Base-by-base conservation (phyloP, 805 yeast genomes). In the Ogataea parapolymorpha region DNA sequence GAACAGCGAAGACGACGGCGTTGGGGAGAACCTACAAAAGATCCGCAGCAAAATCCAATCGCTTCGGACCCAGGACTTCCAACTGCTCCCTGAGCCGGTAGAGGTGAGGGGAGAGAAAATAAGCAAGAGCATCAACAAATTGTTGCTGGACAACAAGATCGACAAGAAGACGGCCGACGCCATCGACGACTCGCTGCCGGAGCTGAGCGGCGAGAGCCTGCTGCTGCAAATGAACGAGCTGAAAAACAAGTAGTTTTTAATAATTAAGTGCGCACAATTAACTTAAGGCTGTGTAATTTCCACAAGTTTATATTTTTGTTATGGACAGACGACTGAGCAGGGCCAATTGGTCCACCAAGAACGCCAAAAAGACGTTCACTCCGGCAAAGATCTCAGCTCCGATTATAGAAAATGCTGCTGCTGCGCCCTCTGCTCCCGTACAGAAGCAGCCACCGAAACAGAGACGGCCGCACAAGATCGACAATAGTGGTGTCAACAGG, bases 321-420 rank as follows among this genome's bases (percentile, higher is more conserved):
- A 46, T 49, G 42, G 50, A 52, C 16, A 48, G 53, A 43, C 38
- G 56, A 26, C 28, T 45, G 13, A 55, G 59, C 35, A 48, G 55
- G 40, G 60, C 58, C 48, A 54, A 51, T 46, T 55, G 60, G 60
- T 48, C 57, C 25, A 51, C 60, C 16, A 49, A 49, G 26, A 34
- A 17, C n/a, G 23, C 36, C 6, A 34, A 26, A 25, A 33, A 31
- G 40, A 15, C 38, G 22, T 34, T 34, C 32, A 34, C 26, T 30
- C 37, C 44, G 20, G 26, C 41, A 2, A 38, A 18, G 23, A 23
- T 37, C n/a, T 29, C 47, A 6, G 42, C 29, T 12, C 42, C 48
- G 7, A 32, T 34, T n/a, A n/a, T 22, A 5, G 33, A 29, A 26
- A 31, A 23, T 18, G 37, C 22, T 9, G 9, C 23, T 5, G 6